Percentiles rank a stretch among this genome's conserved stretches.
Conservation (phyloP, 208 protist genomes). For the Wallacemonas sp. region DNA sequence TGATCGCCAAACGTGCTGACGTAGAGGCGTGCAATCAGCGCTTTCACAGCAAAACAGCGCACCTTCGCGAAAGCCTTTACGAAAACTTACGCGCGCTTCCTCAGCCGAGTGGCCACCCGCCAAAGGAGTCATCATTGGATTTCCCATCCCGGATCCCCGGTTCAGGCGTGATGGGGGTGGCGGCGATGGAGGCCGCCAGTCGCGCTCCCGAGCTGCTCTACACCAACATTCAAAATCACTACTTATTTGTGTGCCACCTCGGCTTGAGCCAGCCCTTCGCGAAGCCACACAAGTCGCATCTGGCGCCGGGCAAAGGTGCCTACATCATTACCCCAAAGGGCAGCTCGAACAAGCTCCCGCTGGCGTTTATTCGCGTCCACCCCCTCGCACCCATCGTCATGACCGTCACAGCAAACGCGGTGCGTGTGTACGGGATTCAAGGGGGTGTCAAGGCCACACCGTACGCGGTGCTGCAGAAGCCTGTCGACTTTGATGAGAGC, state of each 20-base stretch:
- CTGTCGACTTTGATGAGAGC: not conserved
- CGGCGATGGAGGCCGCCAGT: slow-evolving; percentile 1
- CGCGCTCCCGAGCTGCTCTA: slow-evolving; percentile 10
- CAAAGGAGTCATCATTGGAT: too few species aligned
- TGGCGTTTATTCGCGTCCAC: slow-evolving; percentile 31
- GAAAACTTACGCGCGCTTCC: too few species aligned
- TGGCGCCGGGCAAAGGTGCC: slow-evolving; percentile 22
- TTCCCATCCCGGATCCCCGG: too few species aligned
- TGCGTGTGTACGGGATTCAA: slow-evolving; percentile 33
- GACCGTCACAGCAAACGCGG: slow-evolving; percentile 16
- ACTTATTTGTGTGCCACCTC: slow-evolving; percentile 33
- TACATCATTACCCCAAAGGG: slow-evolving; percentile 24
- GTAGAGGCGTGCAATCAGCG: not conserved
- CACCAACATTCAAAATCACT: not conserved
- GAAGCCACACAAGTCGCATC: slow-evolving; percentile 14
- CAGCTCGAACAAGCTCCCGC: not conserved
- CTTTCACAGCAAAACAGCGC: not conserved
- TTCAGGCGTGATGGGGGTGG: not conserved
- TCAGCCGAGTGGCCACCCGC: too few species aligned
- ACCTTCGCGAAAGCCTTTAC: not conserved
- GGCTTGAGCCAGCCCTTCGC: slow-evolving; percentile 31
- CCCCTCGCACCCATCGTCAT: slow-evolving; percentile 41
- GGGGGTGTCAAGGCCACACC: slow-evolving; percentile 3
- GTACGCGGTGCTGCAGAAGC: slow-evolving; percentile 11
- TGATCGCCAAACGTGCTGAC: slow-evolving; percentile 20